Percentiles rank a stretch among this genome's conserved stretches.
These are phyloP conservation scores for Phylloporus sp. DNA, from an alignment of 768 basidiomycete species.

Conservation along the genomic window DNA sequence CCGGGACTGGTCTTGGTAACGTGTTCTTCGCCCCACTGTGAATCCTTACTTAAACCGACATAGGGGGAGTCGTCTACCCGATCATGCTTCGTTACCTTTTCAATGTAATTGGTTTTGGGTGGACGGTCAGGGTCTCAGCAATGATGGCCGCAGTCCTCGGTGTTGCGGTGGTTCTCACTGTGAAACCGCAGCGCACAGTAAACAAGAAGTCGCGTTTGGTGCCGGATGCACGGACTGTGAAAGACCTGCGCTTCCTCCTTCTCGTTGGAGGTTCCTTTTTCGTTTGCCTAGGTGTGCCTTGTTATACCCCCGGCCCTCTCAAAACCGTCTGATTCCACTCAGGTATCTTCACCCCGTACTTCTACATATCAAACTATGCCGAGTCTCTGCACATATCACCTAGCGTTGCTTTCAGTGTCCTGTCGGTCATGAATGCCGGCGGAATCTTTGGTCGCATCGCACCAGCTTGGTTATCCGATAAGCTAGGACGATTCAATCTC, in stretches of 20 bases:
- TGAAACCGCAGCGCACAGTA: conserved; percentile 32
- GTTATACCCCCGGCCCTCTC: not conserved
- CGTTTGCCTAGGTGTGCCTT: conserved; percentile 53
- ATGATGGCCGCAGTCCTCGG: conserved; percentile 49
- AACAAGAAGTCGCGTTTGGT: conserved; percentile 18
- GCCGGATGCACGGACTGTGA: conserved; percentile 31
- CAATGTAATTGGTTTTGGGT: conserved; percentile 51
- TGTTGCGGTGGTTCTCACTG: conserved; percentile 42
- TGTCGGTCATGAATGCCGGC: conserved; percentile 68
- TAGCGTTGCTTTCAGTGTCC: conserved; percentile 47
- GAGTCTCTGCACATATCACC: conserved; percentile 36
- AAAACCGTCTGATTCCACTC: conserved; percentile 4
- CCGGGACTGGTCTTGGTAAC: conserved; percentile 65
- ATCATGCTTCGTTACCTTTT: conserved; percentile 61
- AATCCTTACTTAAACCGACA: conserved; percentile 17
- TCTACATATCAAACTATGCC: conserved; percentile 64
- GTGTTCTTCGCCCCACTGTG: conserved; percentile 8
- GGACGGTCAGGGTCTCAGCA: conserved; percentile 58
- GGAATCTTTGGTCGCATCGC: conserved; percentile 61
- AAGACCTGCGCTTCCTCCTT: conserved; percentile 50
- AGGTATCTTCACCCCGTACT: conserved; percentile 72
- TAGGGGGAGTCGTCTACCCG: conserved; percentile 70
- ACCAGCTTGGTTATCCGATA: conserved; percentile 63
- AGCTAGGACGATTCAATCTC: conserved; percentile 63
- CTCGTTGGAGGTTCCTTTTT: conserved; percentile 53